Evolutionary conservation across 2,329 filamentous ascomycete genomes (phyloP), one percentile per base, ranked within the genome.

Genomic region (Curvularia hawaiiensis): DNA sequence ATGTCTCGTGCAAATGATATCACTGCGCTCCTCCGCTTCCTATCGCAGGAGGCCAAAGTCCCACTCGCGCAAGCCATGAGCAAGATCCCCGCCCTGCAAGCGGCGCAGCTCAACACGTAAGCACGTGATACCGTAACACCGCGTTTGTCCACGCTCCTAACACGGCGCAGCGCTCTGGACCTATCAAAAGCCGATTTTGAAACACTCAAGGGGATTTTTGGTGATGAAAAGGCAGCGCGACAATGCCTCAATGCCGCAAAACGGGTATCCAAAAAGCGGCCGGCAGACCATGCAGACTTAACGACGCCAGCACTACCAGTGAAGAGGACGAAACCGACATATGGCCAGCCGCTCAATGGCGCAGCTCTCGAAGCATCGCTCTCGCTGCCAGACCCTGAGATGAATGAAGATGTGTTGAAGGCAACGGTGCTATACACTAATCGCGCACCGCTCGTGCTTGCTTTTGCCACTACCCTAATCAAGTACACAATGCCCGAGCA

Each of bases 401-500:
- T 78, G 28, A 81, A 87, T 46, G 87, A 90, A 65, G 82, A 85
- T 1, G 77, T 82, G 8, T 84, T 96, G 4, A 79, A 80, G 14
- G 74, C 78, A 2, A 84, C 85, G 1, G 78, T 80, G 0, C 65
- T 96, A 1, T 79, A 88, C 60, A 95, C 91, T 0, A 96, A 96
- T 68, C 83, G 92, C 39, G 92, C 92, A 2, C 92, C 92, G 1
- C 78, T 96, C 1, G 87, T 96, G 1, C 82, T 96, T 5, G 91
- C 91, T 0, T 96, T 96, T 75, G 87, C 89, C 0, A 84, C 92
- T 14, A 85, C 87, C 58, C 72, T 94, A 48, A 73, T 96, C 46
- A 88, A 90, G 45, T 88, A 89, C 70, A 96, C 91, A 0, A 94
- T 93, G 88, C 90, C 92, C 0, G 88, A 90, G 64, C 92, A 97